Conservation (phyloP, 2,329 filamentous ascomycete genomes). For the Pseudogymnoascus sp. region DNA sequence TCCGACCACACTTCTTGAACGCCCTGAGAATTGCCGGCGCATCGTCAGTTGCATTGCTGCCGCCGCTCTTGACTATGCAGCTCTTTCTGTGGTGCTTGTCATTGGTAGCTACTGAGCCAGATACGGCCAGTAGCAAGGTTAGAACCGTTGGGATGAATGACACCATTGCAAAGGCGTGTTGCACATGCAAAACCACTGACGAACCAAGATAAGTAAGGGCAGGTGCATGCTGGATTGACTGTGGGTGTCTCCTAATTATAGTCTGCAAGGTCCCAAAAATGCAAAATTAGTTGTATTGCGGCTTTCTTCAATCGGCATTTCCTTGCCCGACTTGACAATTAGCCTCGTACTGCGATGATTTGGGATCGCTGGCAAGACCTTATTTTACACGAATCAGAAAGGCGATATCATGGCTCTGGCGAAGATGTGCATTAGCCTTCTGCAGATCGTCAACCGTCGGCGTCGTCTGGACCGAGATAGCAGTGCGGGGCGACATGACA, state of each 20-base stretch:
- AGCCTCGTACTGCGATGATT: not conserved
- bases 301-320: not conserved
- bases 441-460: not conserved
- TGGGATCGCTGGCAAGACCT: not conserved
- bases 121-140: not conserved
- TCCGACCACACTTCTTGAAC: constrained; percentile 34
- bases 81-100: constrained; percentile 21
- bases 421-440: not conserved
- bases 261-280: not conserved
- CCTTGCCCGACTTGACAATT: not conserved
- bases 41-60: constrained; percentile 29
- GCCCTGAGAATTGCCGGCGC: constrained; percentile 36
- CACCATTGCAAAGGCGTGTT: not conserved
- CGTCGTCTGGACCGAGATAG: not conserved
- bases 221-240: not conserved
- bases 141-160: not conserved
- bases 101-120: constrained; percentile 17
- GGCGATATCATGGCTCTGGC: not conserved
- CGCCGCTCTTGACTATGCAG: constrained; percentile 16
- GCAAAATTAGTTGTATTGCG: not conserved
- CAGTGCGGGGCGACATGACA: not conserved
- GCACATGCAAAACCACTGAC: not conserved
- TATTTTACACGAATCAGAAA: not conserved
- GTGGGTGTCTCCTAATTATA: not conserved
- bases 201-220: not conserved